phyloP scores from a whole-genome alignment of 148 eudicot genomes.

The Camellia sinensis region DNA sequence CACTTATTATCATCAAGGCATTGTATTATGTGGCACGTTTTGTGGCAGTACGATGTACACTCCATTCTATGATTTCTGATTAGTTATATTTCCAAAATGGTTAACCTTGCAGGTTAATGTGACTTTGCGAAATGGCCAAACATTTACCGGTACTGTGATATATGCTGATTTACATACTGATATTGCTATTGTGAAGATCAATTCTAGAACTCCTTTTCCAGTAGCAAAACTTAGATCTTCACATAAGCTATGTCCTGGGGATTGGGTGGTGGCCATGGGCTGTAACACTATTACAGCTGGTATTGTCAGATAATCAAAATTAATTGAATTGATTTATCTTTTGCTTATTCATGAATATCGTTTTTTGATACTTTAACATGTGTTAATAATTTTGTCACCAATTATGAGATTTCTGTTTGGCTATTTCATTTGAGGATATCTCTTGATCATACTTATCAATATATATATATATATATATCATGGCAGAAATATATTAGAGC shows the following conservation, averaged over 20 bases:
- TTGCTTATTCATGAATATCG: no score
- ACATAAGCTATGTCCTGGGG: slow-evolving; percentile 75
- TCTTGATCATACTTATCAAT: background rate
- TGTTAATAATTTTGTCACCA: background rate
- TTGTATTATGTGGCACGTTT: background rate
- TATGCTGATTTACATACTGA: slow-evolving; percentile 86
- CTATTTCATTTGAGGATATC: background rate
- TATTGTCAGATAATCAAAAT: slow-evolving; percentile 55
- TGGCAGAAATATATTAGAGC: background rate
- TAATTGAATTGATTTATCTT: no score
- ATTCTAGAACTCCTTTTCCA: slow-evolving; percentile 71
- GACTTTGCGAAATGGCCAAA: slow-evolving; percentile 78
- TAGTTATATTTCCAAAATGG: background rate
- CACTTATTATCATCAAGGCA: background rate
- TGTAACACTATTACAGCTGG: slow-evolving; percentile 84
- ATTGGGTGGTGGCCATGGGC: slow-evolving; percentile 81
- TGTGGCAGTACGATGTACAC: background rate
- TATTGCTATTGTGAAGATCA: slow-evolving; percentile 72
- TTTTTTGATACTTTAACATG: background rate
- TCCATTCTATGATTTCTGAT: background rate
- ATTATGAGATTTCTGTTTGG: background rate
- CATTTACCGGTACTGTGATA: slow-evolving; percentile 68
- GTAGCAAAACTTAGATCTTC: slow-evolving; percentile 69
- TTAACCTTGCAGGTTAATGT: slow-evolving; percentile 59
- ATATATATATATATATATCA: no score